These are phyloP conservation scores for Pseudovirgaria hyperparasitica DNA, from an alignment of 2,329 filamentous ascomycete genomes.

Conservation along the genomic window DNA sequence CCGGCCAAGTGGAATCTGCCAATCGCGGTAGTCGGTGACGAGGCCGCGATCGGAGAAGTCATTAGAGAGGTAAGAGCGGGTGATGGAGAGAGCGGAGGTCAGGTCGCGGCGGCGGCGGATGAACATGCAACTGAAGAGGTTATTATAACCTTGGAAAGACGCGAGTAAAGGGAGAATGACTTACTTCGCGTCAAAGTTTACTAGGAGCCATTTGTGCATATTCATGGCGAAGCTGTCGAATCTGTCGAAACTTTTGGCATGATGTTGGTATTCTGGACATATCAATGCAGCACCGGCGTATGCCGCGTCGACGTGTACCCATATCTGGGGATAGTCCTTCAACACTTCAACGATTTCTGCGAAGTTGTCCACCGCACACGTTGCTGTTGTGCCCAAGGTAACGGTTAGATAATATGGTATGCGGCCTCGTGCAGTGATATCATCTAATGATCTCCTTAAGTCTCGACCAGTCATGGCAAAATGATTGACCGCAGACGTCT, in stretches of 20 bases:
- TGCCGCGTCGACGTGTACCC: constrained; percentile 90
- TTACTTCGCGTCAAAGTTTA: constrained; percentile 67
- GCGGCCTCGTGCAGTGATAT: constrained; percentile 55
- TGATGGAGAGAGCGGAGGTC: constrained; percentile 66
- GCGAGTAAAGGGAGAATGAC: constrained; percentile 1
- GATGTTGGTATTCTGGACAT: constrained; percentile 65
- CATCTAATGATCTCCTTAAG: constrained; percentile 49
- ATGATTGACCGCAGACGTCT: constrained; percentile 47
- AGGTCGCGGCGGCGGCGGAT: constrained; percentile 64
- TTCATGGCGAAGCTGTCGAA: constrained; percentile 92
- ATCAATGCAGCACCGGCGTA: constrained; percentile 81
- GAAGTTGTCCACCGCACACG: constrained; percentile 79
- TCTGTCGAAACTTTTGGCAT: constrained; percentile 45
- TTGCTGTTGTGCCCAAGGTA: constrained; percentile 76
- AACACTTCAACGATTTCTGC: constrained; percentile 49
- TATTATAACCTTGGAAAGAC: background rate
- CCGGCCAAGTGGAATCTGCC: constrained; percentile 87
- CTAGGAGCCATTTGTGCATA: constrained; percentile 94
- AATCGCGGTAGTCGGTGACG: constrained; percentile 92
- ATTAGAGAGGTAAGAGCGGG: constrained; percentile 73
- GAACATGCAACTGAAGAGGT: constrained; percentile 49
- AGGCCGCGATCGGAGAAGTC: constrained; percentile 66
- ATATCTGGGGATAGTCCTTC: constrained; percentile 48
- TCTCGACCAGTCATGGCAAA: constrained; percentile 57
- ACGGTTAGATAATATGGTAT: constrained; percentile 79